Percentiles rank a stretch among this genome's conserved stretches.
Conservation (phyloP, 2,329 filamentous ascomycete genomes). For the Fusarium solani-melongenae region DNA sequence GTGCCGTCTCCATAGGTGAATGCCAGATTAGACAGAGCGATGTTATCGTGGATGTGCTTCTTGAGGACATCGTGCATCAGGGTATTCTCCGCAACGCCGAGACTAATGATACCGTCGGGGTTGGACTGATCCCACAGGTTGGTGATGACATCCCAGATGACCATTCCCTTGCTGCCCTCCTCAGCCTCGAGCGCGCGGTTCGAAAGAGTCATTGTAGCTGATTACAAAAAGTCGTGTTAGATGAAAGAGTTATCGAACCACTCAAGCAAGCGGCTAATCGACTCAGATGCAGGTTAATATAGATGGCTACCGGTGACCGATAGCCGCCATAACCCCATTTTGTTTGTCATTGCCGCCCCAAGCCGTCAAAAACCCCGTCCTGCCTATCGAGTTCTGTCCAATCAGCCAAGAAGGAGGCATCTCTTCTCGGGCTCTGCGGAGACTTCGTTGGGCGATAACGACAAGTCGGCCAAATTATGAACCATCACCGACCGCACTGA, state of each 20-base stretch:
- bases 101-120: slow-evolving; percentile 58
- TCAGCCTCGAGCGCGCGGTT: slow-evolving; percentile 44
- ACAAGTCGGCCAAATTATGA: neutral
- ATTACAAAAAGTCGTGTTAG: neutral
- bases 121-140: slow-evolving; percentile 57
- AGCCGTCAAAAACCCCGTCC: neutral
- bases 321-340: slow-evolving; percentile 14
- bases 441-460: neutral
- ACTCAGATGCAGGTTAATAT: neutral
- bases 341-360: neutral
- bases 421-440: neutral
- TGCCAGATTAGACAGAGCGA: slow-evolving; percentile 44
- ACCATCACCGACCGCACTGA: neutral
- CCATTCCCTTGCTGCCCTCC: slow-evolving; percentile 40
- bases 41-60: slow-evolving; percentile 53
- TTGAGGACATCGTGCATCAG: slow-evolving; percentile 61
- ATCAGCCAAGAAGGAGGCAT: neutral
- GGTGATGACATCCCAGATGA: slow-evolving; percentile 57
- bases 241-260: slow-evolving; percentile 2
- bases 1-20: slow-evolving; percentile 57
- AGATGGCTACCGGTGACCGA: slow-evolving; percentile 24
- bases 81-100: slow-evolving; percentile 64
- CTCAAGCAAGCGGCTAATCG: neutral
- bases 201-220: slow-evolving; percentile 41
- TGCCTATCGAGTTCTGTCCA: neutral